Evolutionary conservation across 352 stramenopile species (phyloP).

Genomic region (Phytophthora hibernalis): DNA sequence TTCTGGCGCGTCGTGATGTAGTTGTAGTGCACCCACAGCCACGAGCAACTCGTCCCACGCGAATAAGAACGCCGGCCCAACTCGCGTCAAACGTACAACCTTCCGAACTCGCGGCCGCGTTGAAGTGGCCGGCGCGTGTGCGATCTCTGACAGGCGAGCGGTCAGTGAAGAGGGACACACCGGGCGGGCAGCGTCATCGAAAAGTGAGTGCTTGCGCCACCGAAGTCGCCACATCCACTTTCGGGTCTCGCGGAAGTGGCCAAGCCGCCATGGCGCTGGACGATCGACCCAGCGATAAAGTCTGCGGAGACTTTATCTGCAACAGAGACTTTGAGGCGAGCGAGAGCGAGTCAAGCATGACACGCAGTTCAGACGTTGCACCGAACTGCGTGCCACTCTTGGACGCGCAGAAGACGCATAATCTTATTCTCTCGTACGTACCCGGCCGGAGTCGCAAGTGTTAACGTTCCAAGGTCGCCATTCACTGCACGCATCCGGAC

Average conservation of each 20-base stretch:
- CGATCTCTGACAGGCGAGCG: background rate
- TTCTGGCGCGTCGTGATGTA: background rate
- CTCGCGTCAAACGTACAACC: slow-evolving; percentile 16
- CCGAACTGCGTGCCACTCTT: slow-evolving; percentile 31
- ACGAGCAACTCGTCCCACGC: slow-evolving; percentile 24
- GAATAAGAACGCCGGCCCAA: slow-evolving; percentile 29
- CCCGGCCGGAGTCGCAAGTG: background rate
- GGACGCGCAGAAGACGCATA: slow-evolving; percentile 17
- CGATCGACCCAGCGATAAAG: slow-evolving; percentile 4
- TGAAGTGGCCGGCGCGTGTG: slow-evolving; percentile 18
- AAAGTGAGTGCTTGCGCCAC: background rate
- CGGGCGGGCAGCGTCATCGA: background rate
- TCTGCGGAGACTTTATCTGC: no score
- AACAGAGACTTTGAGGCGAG: slow-evolving; percentile 32
- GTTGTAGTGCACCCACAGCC: slow-evolving; percentile 17
- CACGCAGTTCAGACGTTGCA: slow-evolving; percentile 18
- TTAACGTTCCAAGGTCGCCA: slow-evolving; percentile 40
- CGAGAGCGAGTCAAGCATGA: slow-evolving; percentile 22
- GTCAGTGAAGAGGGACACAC: slow-evolving; percentile 7
- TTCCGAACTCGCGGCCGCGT: slow-evolving; percentile 9
- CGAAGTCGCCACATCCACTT: slow-evolving; percentile 3
- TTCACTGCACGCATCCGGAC: slow-evolving; percentile 23
- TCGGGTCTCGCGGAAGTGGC: background rate
- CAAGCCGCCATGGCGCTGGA: slow-evolving; percentile 22
- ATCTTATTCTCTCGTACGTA: slow-evolving; percentile 34